Percentiles rank a stretch among this genome's conserved stretches.
Conservation (phyloP, 441 rosid species). For the Francoa sonchifolia region DNA sequence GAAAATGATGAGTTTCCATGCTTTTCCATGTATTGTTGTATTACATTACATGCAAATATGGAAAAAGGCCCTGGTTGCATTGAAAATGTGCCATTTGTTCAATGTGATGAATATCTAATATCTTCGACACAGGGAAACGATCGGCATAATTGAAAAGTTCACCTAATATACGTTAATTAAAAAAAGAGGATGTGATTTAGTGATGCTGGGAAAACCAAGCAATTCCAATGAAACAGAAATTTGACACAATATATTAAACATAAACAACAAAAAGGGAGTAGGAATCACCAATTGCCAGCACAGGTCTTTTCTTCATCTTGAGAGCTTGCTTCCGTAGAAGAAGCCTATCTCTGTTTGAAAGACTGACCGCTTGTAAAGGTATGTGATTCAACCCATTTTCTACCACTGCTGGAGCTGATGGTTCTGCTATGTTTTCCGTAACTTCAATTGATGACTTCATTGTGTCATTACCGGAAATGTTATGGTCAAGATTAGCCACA, state of each 20-base stretch:
- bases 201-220: neutral
- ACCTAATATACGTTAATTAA: too few relatives aligned
- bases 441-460: conserved; percentile 15
- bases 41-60: too few relatives aligned
- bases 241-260: neutral
- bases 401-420: conserved; percentile 13
- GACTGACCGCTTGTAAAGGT: conserved; percentile 23
- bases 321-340: conserved; percentile 67
- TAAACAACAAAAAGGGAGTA: conserved; percentile 1
- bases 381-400: conserved; percentile 17
- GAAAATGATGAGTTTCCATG: conserved; percentile 7
- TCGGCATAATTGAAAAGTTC: too few relatives aligned
- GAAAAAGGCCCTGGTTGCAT: too few relatives aligned
- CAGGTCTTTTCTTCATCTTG: conserved; percentile 51
- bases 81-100: too few relatives aligned
- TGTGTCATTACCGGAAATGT: conserved; percentile 12
- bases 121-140: too few relatives aligned
- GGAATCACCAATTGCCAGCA: conserved; percentile 51
- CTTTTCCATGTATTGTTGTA: too few relatives aligned
- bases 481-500: conserved; percentile 7
- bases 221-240: neutral
- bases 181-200: too few relatives aligned
- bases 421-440: conserved; percentile 12
- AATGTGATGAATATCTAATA: too few relatives aligned
- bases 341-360: conserved; percentile 73